These are phyloP conservation scores for Alternaria solani DNA, from an alignment of 2,329 filamentous ascomycete genomes.

Conservation along the genomic window DNA sequence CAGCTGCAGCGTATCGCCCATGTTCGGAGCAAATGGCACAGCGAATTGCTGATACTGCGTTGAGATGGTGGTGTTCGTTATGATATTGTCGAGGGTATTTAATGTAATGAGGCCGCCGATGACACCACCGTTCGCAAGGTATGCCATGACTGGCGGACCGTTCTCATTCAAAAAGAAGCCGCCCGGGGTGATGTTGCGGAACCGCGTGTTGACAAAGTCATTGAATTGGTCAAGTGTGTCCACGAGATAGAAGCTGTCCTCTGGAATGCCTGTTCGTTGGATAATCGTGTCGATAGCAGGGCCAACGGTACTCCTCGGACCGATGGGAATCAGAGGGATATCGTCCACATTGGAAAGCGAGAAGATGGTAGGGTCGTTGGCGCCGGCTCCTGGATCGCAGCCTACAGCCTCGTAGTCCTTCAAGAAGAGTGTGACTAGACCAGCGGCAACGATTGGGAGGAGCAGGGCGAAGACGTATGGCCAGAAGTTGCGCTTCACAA, in stretches of 20 bases:
- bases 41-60: conserved; percentile 80
- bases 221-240: conserved; percentile 74
- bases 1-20: conserved; percentile 78
- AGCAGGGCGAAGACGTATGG: conserved; percentile 78
- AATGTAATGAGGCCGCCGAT: conserved; percentile 76
- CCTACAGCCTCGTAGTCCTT: conserved; percentile 62
- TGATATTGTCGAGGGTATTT: conserved; percentile 86
- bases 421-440: conserved; percentile 79
- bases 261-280: conserved; percentile 33
- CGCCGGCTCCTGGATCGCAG: conserved; percentile 52
- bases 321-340: conserved; percentile 50
- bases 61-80: conserved; percentile 73
- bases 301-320: conserved; percentile 49
- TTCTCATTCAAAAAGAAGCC: conserved; percentile 78
- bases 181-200: conserved; percentile 75
- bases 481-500: conserved; percentile 79
- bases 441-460: conserved; percentile 81
- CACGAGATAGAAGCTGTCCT: conserved; percentile 60
- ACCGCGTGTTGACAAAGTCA: conserved; percentile 67
- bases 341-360: conserved; percentile 34
- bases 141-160: conserved; percentile 71
- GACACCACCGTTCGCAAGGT: conserved; percentile 70
- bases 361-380: conserved; percentile 43
- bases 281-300: conserved; percentile 38
- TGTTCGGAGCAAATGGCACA: conserved; percentile 71